Conservation (phyloP, 2,329 filamentous ascomycete genomes). For the Proliferodiscus dingleyae region DNA sequence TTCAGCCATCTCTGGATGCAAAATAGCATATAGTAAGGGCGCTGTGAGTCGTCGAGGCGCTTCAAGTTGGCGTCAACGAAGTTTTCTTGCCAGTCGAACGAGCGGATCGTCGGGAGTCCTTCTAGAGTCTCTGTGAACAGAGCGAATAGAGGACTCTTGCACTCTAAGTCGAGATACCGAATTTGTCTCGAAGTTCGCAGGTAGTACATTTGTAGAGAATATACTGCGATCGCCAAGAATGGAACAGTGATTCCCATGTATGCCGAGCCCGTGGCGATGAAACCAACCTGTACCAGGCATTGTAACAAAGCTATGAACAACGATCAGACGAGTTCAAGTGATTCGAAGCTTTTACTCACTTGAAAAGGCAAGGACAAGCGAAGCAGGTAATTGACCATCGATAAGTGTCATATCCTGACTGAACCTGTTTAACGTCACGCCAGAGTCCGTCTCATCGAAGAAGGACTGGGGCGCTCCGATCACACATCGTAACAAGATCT, state of each 20-base stretch:
- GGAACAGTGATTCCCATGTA: constrained; percentile 24
- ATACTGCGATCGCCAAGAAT: constrained; percentile 12
- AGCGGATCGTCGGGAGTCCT: constrained; percentile 40
- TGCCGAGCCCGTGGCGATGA: constrained; percentile 32
- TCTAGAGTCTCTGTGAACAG: constrained; percentile 41
- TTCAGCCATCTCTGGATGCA: constrained; percentile 54
- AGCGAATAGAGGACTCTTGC: constrained; percentile 38
- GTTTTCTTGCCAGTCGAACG: constrained; percentile 37
- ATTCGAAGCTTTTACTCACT: not conserved
- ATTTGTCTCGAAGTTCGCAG: constrained; percentile 43
- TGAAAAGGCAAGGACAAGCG: constrained; percentile 4
- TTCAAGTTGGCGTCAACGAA: constrained; percentile 40
- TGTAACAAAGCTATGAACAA: constrained; percentile 5
- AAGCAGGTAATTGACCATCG: constrained; percentile 23
- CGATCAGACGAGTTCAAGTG: not conserved
- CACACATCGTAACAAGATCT: constrained; percentile 10
- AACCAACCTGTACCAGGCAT: constrained; percentile 10
- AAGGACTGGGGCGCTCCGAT: constrained; percentile 17
- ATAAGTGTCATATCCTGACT: constrained; percentile 25
- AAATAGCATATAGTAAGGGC: constrained; percentile 52
- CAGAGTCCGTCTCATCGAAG: constrained; percentile 17
- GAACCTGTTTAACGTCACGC: constrained; percentile 19
- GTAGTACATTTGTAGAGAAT: constrained; percentile 37
- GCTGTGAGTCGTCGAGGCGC: constrained; percentile 48
- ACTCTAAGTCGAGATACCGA: constrained; percentile 41